Evolutionary conservation across 331 rosid species (phyloP).

Genomic region (Dryas integrifolia): DNA sequence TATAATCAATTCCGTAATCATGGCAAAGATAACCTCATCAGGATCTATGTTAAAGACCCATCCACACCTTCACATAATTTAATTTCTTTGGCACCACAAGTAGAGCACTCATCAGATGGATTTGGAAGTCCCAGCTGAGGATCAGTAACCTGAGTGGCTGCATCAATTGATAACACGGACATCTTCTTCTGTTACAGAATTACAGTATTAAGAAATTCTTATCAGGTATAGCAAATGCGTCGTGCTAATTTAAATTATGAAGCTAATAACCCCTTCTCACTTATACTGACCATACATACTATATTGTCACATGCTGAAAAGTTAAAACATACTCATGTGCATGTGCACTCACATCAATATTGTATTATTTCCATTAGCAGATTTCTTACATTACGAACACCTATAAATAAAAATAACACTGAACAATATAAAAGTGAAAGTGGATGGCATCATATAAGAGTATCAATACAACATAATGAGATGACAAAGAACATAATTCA

Average conservation of each 20-base stretch:
- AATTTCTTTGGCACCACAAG: slow-evolving; percentile 61
- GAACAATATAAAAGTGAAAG: background rate
- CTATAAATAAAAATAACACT: background rate
- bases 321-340: background rate
- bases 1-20: slow-evolving; percentile 27
- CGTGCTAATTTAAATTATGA: background rate
- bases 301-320: background rate
- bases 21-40: slow-evolving; percentile 18
- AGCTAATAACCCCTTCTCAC: slow-evolving; percentile 1
- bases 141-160: slow-evolving; percentile 63
- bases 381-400: background rate
- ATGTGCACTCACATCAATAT: background rate
- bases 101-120: slow-evolving; percentile 58
- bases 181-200: slow-evolving; percentile 58
- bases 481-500: background rate
- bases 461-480: background rate
- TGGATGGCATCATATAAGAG: background rate
- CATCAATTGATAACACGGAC: slow-evolving; percentile 47
- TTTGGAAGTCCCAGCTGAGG: slow-evolving; percentile 87
- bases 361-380: background rate
- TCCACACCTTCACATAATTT: slow-evolving; percentile 70
- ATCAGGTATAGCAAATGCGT: background rate
- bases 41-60: slow-evolving; percentile 19
- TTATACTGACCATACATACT: background rate
- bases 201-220: slow-evolving; percentile 13